Conservation (phyloP, 2,329 filamentous ascomycete species). For the Tolypocladium sp. region DNA sequence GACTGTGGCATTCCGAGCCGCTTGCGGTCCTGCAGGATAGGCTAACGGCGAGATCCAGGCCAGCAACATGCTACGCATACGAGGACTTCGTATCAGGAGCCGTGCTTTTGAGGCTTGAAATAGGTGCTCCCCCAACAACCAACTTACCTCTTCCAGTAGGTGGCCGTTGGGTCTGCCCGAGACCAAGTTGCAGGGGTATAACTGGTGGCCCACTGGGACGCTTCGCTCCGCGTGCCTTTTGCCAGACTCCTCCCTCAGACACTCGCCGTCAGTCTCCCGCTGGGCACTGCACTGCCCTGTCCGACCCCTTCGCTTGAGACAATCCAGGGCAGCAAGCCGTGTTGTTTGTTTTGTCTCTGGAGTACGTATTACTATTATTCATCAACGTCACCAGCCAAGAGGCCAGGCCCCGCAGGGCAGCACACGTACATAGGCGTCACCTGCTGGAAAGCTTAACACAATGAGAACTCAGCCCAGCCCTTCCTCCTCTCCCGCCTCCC, state of each 20-base stretch:
- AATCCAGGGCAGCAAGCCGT: background rate
- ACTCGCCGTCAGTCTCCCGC: background rate
- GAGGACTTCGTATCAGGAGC: background rate
- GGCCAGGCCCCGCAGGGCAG: background rate
- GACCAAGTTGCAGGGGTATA: background rate
- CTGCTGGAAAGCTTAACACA: background rate
- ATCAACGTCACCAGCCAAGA: too few species aligned
- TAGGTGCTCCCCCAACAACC: background rate
- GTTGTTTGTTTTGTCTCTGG: background rate
- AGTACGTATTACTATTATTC: too few species aligned
- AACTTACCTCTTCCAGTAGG: conserved; percentile 3
- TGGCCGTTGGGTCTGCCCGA: background rate
- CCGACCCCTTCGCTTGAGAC: background rate
- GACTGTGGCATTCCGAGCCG: background rate
- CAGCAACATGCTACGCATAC: background rate
- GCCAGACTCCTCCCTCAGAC: background rate
- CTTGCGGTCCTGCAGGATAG: background rate
- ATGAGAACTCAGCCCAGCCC: background rate
- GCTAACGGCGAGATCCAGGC: background rate
- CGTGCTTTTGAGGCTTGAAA: background rate
- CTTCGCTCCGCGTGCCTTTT: background rate
- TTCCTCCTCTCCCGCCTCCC: background rate
- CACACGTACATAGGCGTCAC: background rate
- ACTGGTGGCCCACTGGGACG: background rate
- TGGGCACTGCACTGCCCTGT: background rate